These are phyloP conservation scores for Boletus speciosus DNA, from an alignment of 768 basidiomycete species.

Conservation along the genomic window DNA sequence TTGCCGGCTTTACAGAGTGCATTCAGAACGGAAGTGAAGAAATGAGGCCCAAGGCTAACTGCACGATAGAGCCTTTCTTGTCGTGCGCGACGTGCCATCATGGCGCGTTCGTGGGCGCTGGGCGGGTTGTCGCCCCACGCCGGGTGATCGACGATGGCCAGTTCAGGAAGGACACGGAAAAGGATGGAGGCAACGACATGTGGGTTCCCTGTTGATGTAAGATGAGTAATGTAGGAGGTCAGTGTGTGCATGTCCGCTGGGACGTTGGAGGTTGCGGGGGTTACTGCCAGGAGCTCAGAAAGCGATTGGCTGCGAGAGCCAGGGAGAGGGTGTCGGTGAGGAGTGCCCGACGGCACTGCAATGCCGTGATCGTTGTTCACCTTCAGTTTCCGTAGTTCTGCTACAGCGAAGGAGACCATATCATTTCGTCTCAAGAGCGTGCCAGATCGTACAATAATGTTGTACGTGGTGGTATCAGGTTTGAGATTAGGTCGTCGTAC, in stretches of 20 bases:
- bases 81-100: slow-evolving; percentile 23
- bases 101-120: slow-evolving; percentile 22
- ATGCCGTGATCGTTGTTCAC: slow-evolving; percentile 26
- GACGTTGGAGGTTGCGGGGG: slow-evolving; percentile 15
- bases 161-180: slow-evolving; percentile 55
- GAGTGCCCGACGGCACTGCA: slow-evolving; percentile 9
- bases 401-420: slow-evolving; percentile 39
- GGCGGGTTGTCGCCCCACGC: slow-evolving; percentile 33
- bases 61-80: slow-evolving; percentile 39
- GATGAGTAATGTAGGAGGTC: slow-evolving; percentile 48
- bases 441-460: slow-evolving; percentile 55
- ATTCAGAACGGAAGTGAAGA: slow-evolving; percentile 58
- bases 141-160: slow-evolving; percentile 39
- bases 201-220: slow-evolving; percentile 48
- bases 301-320: slow-evolving; percentile 2
- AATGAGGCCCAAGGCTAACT: slow-evolving; percentile 52
- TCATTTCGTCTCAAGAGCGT: slow-evolving; percentile 47
- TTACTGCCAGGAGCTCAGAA: slow-evolving; percentile 10
- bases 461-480: slow-evolving; percentile 52
- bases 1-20: slow-evolving; percentile 55
- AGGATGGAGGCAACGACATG: slow-evolving; percentile 44
- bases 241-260: slow-evolving; percentile 46
- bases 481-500: slow-evolving; percentile 38
- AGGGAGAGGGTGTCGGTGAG: not conserved
- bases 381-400: slow-evolving; percentile 28